Conservation (phyloP, 768 basidiomycete species). For the Heimioporus sp. region DNA sequence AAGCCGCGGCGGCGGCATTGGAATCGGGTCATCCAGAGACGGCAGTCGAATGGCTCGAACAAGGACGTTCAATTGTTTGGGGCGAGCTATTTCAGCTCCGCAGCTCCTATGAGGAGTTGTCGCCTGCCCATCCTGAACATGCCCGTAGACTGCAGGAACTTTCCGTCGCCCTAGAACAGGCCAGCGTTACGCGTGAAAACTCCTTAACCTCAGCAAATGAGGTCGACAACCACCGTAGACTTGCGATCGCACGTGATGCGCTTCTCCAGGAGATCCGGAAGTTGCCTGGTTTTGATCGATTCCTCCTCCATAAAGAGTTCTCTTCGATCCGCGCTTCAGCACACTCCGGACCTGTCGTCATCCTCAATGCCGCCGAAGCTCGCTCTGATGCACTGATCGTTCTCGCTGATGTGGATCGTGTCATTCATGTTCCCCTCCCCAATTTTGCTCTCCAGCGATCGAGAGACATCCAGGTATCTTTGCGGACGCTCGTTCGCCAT, state of each 20-base stretch:
- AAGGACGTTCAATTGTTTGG: constrained; percentile 15
- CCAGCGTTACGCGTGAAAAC: neutral
- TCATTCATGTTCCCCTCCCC: neutral
- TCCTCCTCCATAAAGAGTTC: neutral
- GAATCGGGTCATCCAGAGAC: neutral
- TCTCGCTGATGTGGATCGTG: neutral
- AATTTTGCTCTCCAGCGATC: neutral
- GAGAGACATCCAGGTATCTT: neutral
- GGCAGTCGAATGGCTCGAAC: constrained; percentile 19
- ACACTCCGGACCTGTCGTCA: neutral
- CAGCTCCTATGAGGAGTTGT: constrained; percentile 3
- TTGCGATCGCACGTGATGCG: neutral
- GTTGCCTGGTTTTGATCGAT: neutral
- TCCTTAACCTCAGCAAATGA: neutral
- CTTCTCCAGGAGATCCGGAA: neutral
- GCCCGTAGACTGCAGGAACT: constrained; percentile 1
- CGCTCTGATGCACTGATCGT: constrained; percentile 1
- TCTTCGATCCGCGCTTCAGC: neutral
- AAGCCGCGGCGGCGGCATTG: constrained; percentile 2
- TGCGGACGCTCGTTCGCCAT: neutral
- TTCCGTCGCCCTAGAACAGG: neutral
- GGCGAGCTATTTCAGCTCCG: constrained; percentile 12
- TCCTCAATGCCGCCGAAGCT: neutral
- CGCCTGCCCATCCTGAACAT: neutral
- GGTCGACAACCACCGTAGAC: neutral